Evolutionary conservation across 345 rosid species (phyloP).

Genomic region (Gossypioides kirkii): DNA sequence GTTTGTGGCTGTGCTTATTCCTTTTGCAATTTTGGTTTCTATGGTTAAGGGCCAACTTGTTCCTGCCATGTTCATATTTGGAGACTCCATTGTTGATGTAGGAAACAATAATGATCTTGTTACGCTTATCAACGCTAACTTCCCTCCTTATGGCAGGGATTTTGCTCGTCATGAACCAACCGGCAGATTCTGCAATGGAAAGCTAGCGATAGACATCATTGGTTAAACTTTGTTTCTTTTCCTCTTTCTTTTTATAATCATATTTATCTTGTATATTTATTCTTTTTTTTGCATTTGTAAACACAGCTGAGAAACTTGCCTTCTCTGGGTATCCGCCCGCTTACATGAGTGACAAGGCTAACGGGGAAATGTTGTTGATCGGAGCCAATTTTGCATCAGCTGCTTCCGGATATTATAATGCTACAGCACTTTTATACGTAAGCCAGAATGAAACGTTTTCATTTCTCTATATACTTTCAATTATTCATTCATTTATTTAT

Average conservation of each 20-base stretch:
- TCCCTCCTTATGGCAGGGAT: conserved; percentile 89
- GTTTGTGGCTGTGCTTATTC: conserved; percentile 10
- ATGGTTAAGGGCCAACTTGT: conserved; percentile 43
- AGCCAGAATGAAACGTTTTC: neutral
- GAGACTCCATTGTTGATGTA: conserved; percentile 73
- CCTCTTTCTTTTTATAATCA: neutral
- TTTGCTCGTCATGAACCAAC: conserved; percentile 53
- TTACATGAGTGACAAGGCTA: conserved; percentile 53
- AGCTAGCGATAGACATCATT: conserved; percentile 70
- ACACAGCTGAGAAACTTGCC: conserved; percentile 70
- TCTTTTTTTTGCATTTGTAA: neutral
- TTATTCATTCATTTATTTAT: neutral
- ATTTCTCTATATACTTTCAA: neutral
- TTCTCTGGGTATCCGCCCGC: conserved; percentile 74
- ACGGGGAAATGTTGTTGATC: conserved; percentile 47
- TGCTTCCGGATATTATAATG: conserved; percentile 66
- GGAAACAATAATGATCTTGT: conserved; percentile 71
- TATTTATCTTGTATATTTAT: neutral
- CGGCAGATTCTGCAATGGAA: conserved; percentile 82
- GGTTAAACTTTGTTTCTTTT: conserved; percentile 27
- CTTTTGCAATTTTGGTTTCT: conserved; percentile 11
- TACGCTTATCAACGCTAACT: conserved; percentile 70
- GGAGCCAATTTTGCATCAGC: conserved; percentile 90
- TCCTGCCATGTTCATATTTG: conserved; percentile 81
- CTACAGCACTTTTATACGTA: conserved; percentile 75